Percentiles rank a stretch among this genome's conserved stretches.
These are phyloP conservation scores for Orbilia ellipsospora DNA, from an alignment of 2,329 filamentous ascomycete species.

Conservation along the genomic window DNA sequence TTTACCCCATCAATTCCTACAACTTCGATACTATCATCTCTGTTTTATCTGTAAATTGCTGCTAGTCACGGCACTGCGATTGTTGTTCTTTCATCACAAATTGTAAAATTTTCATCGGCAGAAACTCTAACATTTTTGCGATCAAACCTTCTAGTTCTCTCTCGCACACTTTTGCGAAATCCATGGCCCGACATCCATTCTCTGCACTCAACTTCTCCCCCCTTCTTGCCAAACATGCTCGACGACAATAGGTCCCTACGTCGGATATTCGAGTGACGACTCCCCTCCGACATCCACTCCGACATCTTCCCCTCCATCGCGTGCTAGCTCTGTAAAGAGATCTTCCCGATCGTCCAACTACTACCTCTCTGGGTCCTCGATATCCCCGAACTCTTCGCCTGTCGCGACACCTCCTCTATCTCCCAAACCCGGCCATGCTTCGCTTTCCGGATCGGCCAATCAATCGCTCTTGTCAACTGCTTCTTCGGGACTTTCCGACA, in stretches of 20 bases:
- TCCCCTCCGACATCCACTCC: slow-evolving; percentile 46
- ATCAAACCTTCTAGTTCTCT: slow-evolving; percentile 69
- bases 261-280: slow-evolving; percentile 48
- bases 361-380: slow-evolving; percentile 51
- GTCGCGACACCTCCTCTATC: slow-evolving; percentile 58
- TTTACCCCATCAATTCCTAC: neutral
- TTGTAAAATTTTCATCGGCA: no score
- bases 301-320: slow-evolving; percentile 46
- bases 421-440: slow-evolving; percentile 56
- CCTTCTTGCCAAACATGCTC: slow-evolving; percentile 70
- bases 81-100: neutral
- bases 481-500: slow-evolving; percentile 64
- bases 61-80: slow-evolving; percentile 5
- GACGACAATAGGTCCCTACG: slow-evolving; percentile 43
- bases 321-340: slow-evolving; percentile 38
- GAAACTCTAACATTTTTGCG: slow-evolving; percentile 34
- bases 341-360: slow-evolving; percentile 53
- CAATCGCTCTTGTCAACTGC: slow-evolving; percentile 55
- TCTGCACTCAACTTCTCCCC: slow-evolving; percentile 75
- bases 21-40: neutral
- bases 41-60: neutral
- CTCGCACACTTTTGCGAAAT: slow-evolving; percentile 77
- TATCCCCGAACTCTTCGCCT: slow-evolving; percentile 48
- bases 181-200: slow-evolving; percentile 75
- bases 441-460: slow-evolving; percentile 50